These are phyloP conservation scores for Penicillium antarcticum DNA, from an alignment of 495 filamentous ascomycete genomes.

Conservation along the genomic window DNA sequence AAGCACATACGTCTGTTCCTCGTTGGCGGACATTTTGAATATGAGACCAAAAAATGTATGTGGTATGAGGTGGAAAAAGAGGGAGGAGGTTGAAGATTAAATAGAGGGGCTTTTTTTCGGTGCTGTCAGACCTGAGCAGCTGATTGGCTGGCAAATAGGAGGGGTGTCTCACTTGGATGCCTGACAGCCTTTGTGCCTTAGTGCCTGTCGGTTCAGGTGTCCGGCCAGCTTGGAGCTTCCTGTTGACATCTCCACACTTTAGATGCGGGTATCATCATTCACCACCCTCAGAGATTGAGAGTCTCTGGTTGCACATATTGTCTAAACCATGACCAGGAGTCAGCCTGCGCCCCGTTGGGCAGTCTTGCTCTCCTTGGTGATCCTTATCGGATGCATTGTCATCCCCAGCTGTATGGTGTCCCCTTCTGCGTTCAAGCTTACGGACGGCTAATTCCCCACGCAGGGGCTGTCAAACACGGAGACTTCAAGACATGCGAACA, in stretches of 20 bases:
- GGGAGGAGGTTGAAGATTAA: constrained; percentile 34
- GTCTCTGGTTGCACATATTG: constrained; percentile 32
- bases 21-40: constrained; percentile 63
- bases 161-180: constrained; percentile 6
- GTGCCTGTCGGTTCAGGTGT: constrained; percentile 23
- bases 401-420: constrained; percentile 34
- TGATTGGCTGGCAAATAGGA: constrained; percentile 15
- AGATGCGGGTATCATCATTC: constrained; percentile 32
- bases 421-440: not conserved
- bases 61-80: constrained; percentile 26
- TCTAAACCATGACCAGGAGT: constrained; percentile 35
- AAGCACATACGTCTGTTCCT: constrained; percentile 86
- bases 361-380: constrained; percentile 39
- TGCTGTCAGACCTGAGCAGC: constrained; percentile 15
- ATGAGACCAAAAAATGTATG: constrained; percentile 28
- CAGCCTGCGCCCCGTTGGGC: constrained; percentile 58
- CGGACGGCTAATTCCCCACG: not conserved
- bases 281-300: constrained; percentile 32
- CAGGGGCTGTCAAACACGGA: constrained; percentile 86
- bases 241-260: constrained; percentile 25
- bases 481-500: constrained; percentile 95
- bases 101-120: constrained; percentile 23
- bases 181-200: constrained; percentile 14
- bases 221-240: constrained; percentile 43
- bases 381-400: constrained; percentile 39